Percentiles rank a stretch among this genome's conserved stretches.
Conservation (phyloP, 148 eudicot genomes). For the Nepenthes mirabilis region DNA sequence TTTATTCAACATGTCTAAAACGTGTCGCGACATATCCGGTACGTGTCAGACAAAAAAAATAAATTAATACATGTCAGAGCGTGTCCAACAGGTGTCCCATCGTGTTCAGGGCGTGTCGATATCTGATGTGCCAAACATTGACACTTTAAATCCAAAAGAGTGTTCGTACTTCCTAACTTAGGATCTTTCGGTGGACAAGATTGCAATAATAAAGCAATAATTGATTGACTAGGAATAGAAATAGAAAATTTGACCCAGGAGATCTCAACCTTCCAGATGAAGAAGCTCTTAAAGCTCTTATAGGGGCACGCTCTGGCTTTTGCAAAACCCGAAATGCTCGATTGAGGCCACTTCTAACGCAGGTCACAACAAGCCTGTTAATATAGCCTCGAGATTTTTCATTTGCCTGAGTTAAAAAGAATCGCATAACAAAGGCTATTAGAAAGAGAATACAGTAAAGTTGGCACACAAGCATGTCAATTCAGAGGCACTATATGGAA, state of each 20-base stretch:
- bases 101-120: no score
- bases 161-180: no score
- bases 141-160: no score
- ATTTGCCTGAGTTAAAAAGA: slow-evolving; percentile 40
- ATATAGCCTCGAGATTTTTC: slow-evolving; percentile 86
- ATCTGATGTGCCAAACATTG: no score
- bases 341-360: slow-evolving; percentile 89
- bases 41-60: no score
- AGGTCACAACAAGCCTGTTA: slow-evolving; percentile 85
- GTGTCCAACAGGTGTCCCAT: no score
- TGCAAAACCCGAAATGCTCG: slow-evolving; percentile 82
- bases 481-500: no score
- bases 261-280: slow-evolving; percentile 83
- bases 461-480: neutral
- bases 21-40: no score
- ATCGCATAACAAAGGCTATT: neutral
- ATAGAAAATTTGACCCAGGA: no score
- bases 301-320: slow-evolving; percentile 97
- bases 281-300: slow-evolving; percentile 94
- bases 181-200: neutral
- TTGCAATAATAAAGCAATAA: neutral
- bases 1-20: no score
- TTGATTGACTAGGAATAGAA: neutral
- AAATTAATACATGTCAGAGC: no score
- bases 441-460: neutral